Evolutionary conservation across 163 green algal genomes (phyloP), one percentile per base, ranked within the genome.

Genomic region (Prototheca wickerhamii): DNA sequence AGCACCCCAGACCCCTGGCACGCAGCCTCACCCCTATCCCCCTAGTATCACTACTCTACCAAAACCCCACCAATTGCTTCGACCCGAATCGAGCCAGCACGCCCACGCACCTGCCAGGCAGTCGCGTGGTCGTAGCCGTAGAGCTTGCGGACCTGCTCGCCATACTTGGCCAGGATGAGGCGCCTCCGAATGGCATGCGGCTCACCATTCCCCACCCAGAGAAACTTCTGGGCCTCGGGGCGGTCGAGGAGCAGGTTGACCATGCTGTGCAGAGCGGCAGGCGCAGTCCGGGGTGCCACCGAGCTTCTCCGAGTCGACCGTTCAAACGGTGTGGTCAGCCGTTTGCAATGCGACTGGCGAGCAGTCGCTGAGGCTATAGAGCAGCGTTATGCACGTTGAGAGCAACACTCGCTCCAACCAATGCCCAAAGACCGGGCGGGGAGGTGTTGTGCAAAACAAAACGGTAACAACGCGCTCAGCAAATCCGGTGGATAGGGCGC

Each of bases 41-140:
- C 15, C 42, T 51, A 15, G 42, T 51, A n/a, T 15, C 42, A 15
- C 42, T 18, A n/a, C 42, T 15, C 15, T 18, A n/a, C 42, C 42
- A 18, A n/a, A 15, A 51, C 42, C 15, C 42, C 15, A 15, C 42
- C 42, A 15, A 51, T 15, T n/a, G 15, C 15, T 15, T 15, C 15
- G 15, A 51, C 42, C 42, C 42, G 42, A n/a, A 15, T 51, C 42
- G 42, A 51, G 18, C 49, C 49, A 29, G 49, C 49, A n/a, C 18
- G 18, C 52, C n/a, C 7, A 25, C 62, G n/a, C 53, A 83, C 77
- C 76, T 82, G 71, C 25, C 56, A 71, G 23, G 78, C 78, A 21
- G 79, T 86, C 15, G 51, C 64, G 34, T 73, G 61, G 63, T 87
- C 81, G 59, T 81, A 78, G 26, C 78, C 78, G 43, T 87, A 87